Conservation (phyloP, 768 basidiomycete species). For the Mycena olivaceomarginata region DNA sequence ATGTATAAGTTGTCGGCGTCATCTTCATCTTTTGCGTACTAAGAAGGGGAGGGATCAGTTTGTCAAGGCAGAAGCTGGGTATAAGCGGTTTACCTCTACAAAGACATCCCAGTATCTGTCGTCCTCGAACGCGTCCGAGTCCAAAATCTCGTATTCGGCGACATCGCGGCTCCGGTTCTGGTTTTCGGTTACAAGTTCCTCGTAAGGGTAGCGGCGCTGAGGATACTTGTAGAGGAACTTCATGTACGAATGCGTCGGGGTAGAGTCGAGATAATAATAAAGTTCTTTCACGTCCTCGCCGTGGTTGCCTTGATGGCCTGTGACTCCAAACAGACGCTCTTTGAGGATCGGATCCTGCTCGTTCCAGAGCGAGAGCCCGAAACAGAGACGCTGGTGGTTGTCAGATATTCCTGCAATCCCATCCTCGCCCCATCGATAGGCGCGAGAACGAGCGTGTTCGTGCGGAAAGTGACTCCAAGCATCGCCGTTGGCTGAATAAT, state of each 20-base stretch:
- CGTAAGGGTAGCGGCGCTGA: constrained; percentile 94
- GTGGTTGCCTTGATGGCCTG: constrained; percentile 98
- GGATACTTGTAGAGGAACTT: constrained; percentile 99
- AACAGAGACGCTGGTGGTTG: constrained; percentile 96
- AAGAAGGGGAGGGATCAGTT: constrained; percentile 19
- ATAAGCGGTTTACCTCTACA: constrained; percentile 82
- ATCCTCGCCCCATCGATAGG: constrained; percentile 99
- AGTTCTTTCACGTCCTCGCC: constrained; percentile 99
- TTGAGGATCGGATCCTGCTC: constrained; percentile 95
- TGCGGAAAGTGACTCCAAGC: constrained; percentile 98
- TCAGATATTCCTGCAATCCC: constrained; percentile 98
- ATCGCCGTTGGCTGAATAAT: constrained; percentile 97
- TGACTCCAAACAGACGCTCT: constrained; percentile 96
- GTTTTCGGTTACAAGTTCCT: constrained; percentile 93
- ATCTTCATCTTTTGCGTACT: constrained; percentile 99
- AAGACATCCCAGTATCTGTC: constrained; percentile 99
- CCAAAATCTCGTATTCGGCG: constrained; percentile 94
- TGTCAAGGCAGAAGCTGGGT: constrained; percentile 7
- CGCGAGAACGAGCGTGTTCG: constrained; percentile 93
- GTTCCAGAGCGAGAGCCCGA: constrained; percentile 96
- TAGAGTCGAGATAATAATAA: constrained; percentile 99
- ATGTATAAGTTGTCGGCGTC: constrained; percentile 92
- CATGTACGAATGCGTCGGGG: constrained; percentile 99
- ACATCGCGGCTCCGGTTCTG: constrained; percentile 89
- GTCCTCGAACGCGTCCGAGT: constrained; percentile 93